Conservation (phyloP, 139 green algal species). For the Closterium sp. region DNA sequence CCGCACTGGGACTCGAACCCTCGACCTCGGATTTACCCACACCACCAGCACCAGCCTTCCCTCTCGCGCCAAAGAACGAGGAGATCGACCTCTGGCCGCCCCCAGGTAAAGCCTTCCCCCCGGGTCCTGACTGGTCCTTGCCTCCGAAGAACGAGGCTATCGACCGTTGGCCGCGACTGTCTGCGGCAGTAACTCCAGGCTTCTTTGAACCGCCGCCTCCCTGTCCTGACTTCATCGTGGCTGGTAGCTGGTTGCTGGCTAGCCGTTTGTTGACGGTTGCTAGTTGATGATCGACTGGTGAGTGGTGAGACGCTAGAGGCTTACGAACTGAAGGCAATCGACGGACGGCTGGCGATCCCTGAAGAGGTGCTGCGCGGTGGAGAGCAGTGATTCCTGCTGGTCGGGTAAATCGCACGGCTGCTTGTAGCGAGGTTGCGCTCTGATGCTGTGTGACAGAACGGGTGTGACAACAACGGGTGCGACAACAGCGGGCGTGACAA, state of each 20-base stretch:
- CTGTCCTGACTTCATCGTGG: neutral
- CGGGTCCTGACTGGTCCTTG: neutral
- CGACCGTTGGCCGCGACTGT: neutral
- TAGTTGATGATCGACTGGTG: neutral
- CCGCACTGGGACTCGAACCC: neutral
- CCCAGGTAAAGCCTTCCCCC: neutral
- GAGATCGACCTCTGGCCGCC: neutral
- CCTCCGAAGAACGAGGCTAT: neutral
- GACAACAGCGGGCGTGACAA: too few species aligned
- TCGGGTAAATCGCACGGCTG: too few species aligned
- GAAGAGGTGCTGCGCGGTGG: neutral
- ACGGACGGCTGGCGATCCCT: neutral
- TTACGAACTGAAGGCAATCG: neutral
- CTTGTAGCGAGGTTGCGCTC: too few species aligned
- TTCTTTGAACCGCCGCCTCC: neutral
- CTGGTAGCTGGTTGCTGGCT: neutral
- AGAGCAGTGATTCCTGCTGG: neutral
- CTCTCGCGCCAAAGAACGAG: neutral
- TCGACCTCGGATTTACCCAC: neutral
- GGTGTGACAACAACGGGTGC: too few species aligned
- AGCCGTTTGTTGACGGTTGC: neutral
- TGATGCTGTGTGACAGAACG: too few species aligned
- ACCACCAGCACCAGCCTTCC: neutral
- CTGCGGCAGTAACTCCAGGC: neutral
- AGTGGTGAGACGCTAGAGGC: neutral